These are phyloP conservation scores for Vitis amurensis DNA, from an alignment of 164 flowering plant genomes.

Conservation along the genomic window DNA sequence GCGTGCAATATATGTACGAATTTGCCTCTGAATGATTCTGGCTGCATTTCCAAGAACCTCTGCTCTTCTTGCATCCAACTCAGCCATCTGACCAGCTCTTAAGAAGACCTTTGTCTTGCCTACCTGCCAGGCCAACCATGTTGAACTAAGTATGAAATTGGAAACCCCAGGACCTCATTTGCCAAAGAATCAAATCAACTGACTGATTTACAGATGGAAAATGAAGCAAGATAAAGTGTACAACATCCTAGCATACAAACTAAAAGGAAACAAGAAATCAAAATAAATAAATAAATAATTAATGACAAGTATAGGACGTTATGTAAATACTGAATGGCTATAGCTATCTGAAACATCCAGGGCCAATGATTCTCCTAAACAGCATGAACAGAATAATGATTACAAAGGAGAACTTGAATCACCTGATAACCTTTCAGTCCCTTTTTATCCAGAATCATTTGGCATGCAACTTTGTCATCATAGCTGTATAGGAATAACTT, in stretches of 20 bases:
- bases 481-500: conserved; percentile 39
- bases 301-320: too few relatives aligned
- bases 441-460: conserved; percentile 81
- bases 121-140: conserved; percentile 51
- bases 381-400: neutral
- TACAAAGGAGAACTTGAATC: neutral
- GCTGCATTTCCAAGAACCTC: conserved; percentile 96
- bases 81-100: conserved; percentile 99
- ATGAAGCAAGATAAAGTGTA: too few relatives aligned
- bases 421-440: conserved; percentile 92
- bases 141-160: neutral
- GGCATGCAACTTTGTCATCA: conserved; percentile 92
- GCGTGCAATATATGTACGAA: conserved; percentile 86
- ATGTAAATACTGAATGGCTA: too few relatives aligned
- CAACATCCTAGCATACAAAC: too few relatives aligned
- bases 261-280: too few relatives aligned
- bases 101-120: conserved; percentile 95
- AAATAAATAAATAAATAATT: too few relatives aligned
- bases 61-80: conserved; percentile 90
- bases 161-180: neutral
- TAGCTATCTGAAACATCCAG: too few relatives aligned
- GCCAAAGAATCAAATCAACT: too few relatives aligned
- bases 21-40: conserved; percentile 79
- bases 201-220: too few relatives aligned
- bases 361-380: too few relatives aligned